phyloP scores from a whole-genome alignment of 495 filamentous ascomycete genomes.

The Podospora australis region DNA sequence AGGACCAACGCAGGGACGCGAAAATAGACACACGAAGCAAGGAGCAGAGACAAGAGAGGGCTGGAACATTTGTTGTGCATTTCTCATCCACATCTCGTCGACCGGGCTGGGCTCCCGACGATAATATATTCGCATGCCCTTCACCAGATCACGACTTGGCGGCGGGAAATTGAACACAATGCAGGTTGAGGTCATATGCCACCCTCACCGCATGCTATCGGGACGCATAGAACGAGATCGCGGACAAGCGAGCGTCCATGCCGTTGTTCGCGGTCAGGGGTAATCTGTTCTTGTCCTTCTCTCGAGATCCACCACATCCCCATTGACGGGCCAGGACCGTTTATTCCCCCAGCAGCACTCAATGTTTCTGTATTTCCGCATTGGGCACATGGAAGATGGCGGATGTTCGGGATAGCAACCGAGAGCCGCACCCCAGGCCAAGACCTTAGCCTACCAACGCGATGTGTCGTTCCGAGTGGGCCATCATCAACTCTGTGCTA shows the following conservation, averaged over 20 bases:
- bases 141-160: background rate
- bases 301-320: background rate
- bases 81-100: background rate
- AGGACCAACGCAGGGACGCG: background rate
- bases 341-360: background rate
- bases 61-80: no score
- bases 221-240: no score
- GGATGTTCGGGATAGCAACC: slow-evolving; percentile 13
- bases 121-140: background rate
- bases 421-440: slow-evolving; percentile 10
- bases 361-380: slow-evolving; percentile 9
- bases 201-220: no score
- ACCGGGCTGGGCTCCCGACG: background rate
- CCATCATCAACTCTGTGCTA: slow-evolving; percentile 4
- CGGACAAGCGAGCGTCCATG: no score
- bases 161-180: background rate
- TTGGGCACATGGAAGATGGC: slow-evolving; percentile 8
- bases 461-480: slow-evolving; percentile 13
- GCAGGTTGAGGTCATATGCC: background rate
- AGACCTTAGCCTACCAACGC: slow-evolving; percentile 11
- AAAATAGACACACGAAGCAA: background rate
- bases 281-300: background rate
- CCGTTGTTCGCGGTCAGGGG: no score
- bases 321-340: no score
- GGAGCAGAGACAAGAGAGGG: no score